Evolutionary conservation across 1,284 basidiomycete genomes (phyloP), one percentile per base, ranked within the genome.

Genomic region (Flammula alnicola): DNA sequence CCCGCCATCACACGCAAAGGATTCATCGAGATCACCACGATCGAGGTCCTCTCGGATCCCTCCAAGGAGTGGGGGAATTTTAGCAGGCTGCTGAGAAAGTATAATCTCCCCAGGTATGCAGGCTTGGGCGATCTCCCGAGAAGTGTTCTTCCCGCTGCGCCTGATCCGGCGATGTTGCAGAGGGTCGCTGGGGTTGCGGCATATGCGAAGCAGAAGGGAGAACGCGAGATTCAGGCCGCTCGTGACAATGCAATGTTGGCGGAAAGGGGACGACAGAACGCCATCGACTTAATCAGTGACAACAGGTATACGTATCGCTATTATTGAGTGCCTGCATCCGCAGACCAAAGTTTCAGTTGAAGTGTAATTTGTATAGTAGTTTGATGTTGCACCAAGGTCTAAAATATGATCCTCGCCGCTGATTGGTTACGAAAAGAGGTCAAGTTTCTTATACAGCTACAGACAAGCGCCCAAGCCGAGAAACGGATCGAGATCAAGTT

Each of bases 1-100:
- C 51, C 51, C n/a, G 46, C 46, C 36, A 48, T 52, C 23, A 52
- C 51, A 4, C 51, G 51, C 31, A 44, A 39, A 3, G 51, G 51
- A 4, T 48, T 52, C 42, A 19, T 52, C 36, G 51, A 52, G 29
- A 23, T 52, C 12, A 22, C 9, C 6, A 20, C 36, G 3, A 33
- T 52, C 19, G 47, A 52, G 20, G 19, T 36, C 0, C 41, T 52
- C 1, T 22, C 27, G 3, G 51, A 52, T 19, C 51, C 51, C 6
- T 48, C 51, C 5, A 25, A 37, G n/a, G 42, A 48, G 25, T 52
- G 51, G 51, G 51, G 46, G 7, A 44, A 48, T 31, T 27, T 52
- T 29, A 52, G 51, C 42, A 20, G 51, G 7, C n/a, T 45, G 36
- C 11, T 52, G n/a, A 39, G 32, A n/a, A 52, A 52, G 17, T 52